These are phyloP conservation scores for Arxiozyma heterogenica DNA, from an alignment of 1,139 yeast genomes.

Conservation along the genomic window DNA sequence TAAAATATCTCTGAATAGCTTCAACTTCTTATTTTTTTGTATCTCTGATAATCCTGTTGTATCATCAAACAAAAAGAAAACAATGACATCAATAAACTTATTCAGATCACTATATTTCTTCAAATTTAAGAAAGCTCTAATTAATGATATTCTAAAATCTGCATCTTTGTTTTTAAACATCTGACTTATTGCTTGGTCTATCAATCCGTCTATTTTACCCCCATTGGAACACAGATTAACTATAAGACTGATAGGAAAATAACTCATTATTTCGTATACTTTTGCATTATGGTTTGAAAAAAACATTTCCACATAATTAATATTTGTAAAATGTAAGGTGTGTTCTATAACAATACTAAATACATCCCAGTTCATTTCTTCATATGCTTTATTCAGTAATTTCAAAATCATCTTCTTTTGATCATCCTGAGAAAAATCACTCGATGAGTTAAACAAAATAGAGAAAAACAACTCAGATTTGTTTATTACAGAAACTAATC, in stretches of 20 bases:
- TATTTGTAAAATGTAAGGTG: neutral
- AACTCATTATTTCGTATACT: neutral
- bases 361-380: neutral
- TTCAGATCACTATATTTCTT: neutral
- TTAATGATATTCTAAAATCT: neutral
- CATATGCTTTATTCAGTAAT: neutral
- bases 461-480: neutral
- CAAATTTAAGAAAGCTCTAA: neutral
- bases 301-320: neutral
- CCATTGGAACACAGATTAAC: neutral
- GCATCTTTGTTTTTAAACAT: neutral
- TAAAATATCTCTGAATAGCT: neutral
- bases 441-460: neutral
- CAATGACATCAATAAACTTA: neutral
- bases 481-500: neutral
- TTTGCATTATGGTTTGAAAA: constrained; percentile 1
- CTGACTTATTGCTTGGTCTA: neutral
- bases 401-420: neutral
- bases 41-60: neutral
- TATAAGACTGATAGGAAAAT: neutral
- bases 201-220: neutral
- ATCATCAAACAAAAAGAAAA: neutral
- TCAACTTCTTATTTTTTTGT: neutral
- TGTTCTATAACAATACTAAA: neutral
- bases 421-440: neutral